phyloP scores from a whole-genome alignment of 2,329 filamentous ascomycete genomes.

The Fusarium penzigii region DNA sequence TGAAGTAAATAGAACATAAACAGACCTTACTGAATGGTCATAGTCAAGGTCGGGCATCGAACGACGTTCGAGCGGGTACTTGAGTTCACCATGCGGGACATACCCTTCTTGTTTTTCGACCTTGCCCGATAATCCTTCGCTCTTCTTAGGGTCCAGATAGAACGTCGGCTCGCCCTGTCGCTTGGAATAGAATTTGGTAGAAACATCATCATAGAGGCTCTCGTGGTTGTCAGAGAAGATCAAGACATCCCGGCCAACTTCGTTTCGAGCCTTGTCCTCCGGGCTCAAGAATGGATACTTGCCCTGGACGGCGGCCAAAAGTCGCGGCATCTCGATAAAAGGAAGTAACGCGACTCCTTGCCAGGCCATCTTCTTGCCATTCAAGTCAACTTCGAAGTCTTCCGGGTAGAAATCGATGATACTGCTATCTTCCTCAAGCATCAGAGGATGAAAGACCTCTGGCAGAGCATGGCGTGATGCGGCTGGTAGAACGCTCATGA shows the following conservation, averaged over 20 bases:
- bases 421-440: constrained; percentile 83
- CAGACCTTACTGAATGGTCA: constrained; percentile 82
- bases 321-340: constrained; percentile 90
- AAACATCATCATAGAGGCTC: constrained; percentile 79
- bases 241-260: constrained; percentile 76
- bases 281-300: constrained; percentile 78
- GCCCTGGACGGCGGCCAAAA: constrained; percentile 78
- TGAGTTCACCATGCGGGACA: constrained; percentile 79
- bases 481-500: constrained; percentile 96
- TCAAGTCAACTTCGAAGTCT: constrained; percentile 89
- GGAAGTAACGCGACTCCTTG: constrained; percentile 91
- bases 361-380: constrained; percentile 98
- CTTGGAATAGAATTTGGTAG: constrained; percentile 88
- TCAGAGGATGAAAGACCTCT: constrained; percentile 82
- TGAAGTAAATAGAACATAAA: constrained; percentile 17
- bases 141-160: constrained; percentile 73
- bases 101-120: constrained; percentile 83
- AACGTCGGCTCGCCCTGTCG: constrained; percentile 68
- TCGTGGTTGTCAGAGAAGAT: constrained; percentile 82
- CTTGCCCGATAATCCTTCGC: constrained; percentile 76
- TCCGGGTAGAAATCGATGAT: constrained; percentile 98
- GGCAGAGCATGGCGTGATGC: constrained; percentile 91
- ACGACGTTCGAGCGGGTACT: constrained; percentile 72
- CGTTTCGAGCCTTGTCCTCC: constrained; percentile 78
- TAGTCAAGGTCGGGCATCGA: constrained; percentile 78